Percentiles rank a stretch among this genome's conserved stretches.
These are phyloP conservation scores for Psilocybe cubensis DNA, from an alignment of 768 basidiomycete genomes.

Conservation along the genomic window DNA sequence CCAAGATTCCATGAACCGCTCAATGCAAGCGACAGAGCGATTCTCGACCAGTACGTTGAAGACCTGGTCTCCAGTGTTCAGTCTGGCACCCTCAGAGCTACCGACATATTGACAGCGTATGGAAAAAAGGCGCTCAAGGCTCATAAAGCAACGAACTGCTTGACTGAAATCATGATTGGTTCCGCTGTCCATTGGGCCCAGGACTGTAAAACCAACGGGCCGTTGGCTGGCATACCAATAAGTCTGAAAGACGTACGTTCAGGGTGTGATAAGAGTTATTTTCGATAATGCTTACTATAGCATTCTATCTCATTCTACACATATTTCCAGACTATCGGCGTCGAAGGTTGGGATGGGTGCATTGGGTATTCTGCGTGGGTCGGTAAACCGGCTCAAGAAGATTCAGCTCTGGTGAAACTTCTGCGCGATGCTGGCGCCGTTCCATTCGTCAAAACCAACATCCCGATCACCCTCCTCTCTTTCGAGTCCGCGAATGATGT, in stretches of 20 bases:
- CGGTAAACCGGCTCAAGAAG: conserved; percentile 44
- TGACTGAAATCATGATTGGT: conserved; percentile 60
- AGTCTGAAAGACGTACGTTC: conserved; percentile 55
- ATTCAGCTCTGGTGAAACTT: conserved; percentile 55
- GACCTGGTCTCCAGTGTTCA: conserved; percentile 34
- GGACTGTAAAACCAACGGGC: conserved; percentile 38
- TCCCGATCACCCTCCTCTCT: conserved; percentile 62
- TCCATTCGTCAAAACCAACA: conserved; percentile 69
- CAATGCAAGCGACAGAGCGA: conserved; percentile 25
- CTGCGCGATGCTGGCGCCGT: conserved; percentile 66
- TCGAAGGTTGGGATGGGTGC: conserved; percentile 59
- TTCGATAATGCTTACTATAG: background rate
- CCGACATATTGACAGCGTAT: conserved; percentile 45
- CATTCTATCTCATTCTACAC: background rate
- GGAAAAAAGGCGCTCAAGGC: conserved; percentile 52
- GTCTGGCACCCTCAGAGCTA: conserved; percentile 29
- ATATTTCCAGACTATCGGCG: conserved; percentile 43
- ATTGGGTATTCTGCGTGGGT: conserved; percentile 61
- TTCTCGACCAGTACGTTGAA: conserved; percentile 34
- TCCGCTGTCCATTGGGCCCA: conserved; percentile 37
- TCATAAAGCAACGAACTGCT: conserved; percentile 58
- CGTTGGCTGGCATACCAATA: conserved; percentile 63
- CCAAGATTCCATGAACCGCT: conserved; percentile 33
- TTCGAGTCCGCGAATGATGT: conserved; percentile 60
- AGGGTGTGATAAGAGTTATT: conserved; percentile 4